Percentiles rank a stretch among this genome's conserved stretches.
phyloP scores from a whole-genome alignment of 1,284 basidiomycete species.

The Microbotryum violaceum region DNA sequence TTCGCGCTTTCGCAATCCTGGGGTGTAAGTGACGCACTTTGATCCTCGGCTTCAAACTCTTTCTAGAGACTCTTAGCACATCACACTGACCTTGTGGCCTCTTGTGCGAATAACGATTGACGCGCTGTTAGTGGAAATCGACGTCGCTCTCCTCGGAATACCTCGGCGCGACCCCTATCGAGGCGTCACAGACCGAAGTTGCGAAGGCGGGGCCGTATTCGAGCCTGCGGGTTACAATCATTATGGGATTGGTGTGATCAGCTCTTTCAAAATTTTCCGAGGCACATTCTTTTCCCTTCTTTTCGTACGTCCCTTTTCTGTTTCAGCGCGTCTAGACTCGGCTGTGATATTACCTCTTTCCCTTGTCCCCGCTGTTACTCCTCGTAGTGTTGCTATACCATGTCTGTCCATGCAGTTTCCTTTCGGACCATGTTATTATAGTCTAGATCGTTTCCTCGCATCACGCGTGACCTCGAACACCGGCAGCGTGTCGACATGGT shows the following conservation, averaged over 20 bases:
- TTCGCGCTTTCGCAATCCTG: constrained; percentile 58
- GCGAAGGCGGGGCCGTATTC: constrained; percentile 44
- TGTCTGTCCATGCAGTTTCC: no score
- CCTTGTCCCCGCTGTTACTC: no score
- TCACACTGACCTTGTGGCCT: constrained; percentile 19
- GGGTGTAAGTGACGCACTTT: constrained; percentile 46
- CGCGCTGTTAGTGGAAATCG: constrained; percentile 65
- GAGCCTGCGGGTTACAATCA: constrained; percentile 64
- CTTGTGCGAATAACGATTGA: constrained; percentile 44
- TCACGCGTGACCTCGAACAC: no score
- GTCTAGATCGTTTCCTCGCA: no score
- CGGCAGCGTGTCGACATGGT: no score
- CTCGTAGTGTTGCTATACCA: no score
- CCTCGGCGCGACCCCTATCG: constrained; percentile 32
- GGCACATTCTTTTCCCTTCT: no score
- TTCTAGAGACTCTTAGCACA: constrained; percentile 34
- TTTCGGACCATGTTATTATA: no score
- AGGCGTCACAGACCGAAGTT: constrained; percentile 28
- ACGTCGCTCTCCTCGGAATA: constrained; percentile 2
- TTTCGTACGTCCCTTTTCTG: no score
- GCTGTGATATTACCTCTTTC: no score
- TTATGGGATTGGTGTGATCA: constrained; percentile 60
- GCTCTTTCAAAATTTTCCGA: no score
- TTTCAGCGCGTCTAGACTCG: no score
- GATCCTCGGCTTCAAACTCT: constrained; percentile 42